Base-by-base conservation (phyloP, 2,329 filamentous ascomycete species). In the Hymenoscyphus fructigenus region DNA sequence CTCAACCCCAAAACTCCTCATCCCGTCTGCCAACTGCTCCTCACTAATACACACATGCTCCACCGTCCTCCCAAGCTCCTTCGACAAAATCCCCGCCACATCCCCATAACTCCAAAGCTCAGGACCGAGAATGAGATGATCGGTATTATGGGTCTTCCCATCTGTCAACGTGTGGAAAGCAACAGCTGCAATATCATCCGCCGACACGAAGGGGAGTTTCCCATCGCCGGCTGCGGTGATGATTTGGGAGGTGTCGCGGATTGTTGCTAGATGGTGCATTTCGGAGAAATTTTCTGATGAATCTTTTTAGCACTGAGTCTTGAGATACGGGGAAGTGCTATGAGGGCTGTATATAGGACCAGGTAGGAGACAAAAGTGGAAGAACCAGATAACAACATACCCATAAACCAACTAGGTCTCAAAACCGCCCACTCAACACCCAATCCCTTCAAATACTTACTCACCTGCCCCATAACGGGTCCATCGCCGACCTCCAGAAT, bases 321-420 rank as follows among this genome's bases (percentile, higher is more conserved):
- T 32, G 29, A 32, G 9, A 9, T 4, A 9, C 29, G 29, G 4
- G n/a, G n/a, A n/a, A n/a, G n/a, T n/a, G n/a, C 29, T 32, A 5
- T 9, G 29, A 32, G 29, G 29, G 9, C 9, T 32, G 29, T 9
- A 9, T 32, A 32, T 32, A 5, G 29, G 4, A 32, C 29, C 29
- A 32, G n/a, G n/a, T n/a, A n/a, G n/a, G n/a, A n/a, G n/a, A n/a
- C n/a, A n/a, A n/a, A n/a, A n/a, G n/a, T n/a, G n/a, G n/a, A n/a
- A n/a, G n/a, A n/a, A n/a, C n/a, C n/a, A n/a, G n/a, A n/a, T n/a
- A n/a, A n/a, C n/a, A n/a, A n/a, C 74, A 65, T 72, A 80, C 79
- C 75, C 74, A 81, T 80, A 64, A 84, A 84, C 80, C 81, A 84
- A 17, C 78, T 80, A 4, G 81, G 79, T 64, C 80, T 70, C 67